Evolutionary conservation across 108 stramenopile genomes (phyloP).

Genomic region (Cylindrotheca closterium): DNA sequence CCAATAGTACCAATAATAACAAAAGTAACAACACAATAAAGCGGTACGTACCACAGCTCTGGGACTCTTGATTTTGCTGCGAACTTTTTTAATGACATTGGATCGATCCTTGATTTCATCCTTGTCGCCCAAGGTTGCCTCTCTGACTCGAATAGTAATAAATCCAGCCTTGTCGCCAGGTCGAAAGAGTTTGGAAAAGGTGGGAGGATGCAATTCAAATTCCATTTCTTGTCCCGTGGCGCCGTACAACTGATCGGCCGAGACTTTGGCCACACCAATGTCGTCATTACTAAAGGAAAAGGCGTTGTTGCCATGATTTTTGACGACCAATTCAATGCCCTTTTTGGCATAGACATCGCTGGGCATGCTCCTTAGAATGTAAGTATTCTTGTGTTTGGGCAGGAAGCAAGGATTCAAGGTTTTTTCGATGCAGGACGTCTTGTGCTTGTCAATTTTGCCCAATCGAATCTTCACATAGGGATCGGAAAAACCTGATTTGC

Average conservation of each 20-base stretch:
- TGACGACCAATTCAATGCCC: conserved; percentile 57
- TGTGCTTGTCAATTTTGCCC: conserved; percentile 48
- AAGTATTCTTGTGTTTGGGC: conserved; percentile 46
- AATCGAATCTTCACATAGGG: conserved; percentile 49
- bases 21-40: too few relatives aligned
- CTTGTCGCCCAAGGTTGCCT: neutral
- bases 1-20: too few relatives aligned
- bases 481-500: conserved; percentile 48
- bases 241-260: neutral
- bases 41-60: too few relatives aligned
- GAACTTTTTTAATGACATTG: too few relatives aligned
- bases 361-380: conserved; percentile 44
- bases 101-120: neutral
- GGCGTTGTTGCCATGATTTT: conserved; percentile 48
- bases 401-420: conserved; percentile 70
- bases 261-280: neutral
- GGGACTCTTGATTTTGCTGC: too few relatives aligned
- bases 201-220: neutral
- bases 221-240: neutral
- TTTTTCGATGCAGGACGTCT: conserved; percentile 40
- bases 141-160: neutral
- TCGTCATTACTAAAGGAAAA: neutral
- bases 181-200: neutral
- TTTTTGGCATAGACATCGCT: conserved; percentile 55
- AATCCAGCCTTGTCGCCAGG: neutral